Evolutionary conservation across 331 rosid species (phyloP), one percentile per base, ranked within the genome.

Genomic region (Rosa hybrid): DNA sequence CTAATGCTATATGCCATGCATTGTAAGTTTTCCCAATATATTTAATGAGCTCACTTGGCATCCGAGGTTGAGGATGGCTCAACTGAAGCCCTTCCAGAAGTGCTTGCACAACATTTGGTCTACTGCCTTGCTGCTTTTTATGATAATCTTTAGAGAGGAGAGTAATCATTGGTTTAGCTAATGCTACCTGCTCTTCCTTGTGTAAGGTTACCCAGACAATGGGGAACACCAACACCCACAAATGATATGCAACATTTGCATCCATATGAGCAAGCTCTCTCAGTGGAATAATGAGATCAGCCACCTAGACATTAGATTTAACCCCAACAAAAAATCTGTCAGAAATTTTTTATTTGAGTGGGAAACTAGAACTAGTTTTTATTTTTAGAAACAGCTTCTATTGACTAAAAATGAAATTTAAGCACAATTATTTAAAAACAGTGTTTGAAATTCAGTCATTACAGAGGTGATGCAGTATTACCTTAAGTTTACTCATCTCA

Each of bases 101-200:
- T 69, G 99, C 99, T 89, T 96, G 99, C 77, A 96, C 99, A 68
- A 96, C 99, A 85, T 96, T 96, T 69, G 99, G 99, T 82, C 99
- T 89, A 83, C 71, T 87, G 80, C 92, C 92, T 86, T 90, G 94
- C 93, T 96, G 99, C 89, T 87, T 93, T 90, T 90, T 96, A 59
- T 96, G 99, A 81, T 92, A 91, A 82, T 96, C 99, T 85, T 91
- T 91, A 71, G 99, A 96, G 68, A 96, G 87, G 81, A 96, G 99
- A 83, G 84, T 86, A 27, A 93, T 96, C 98, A 96, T 93, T 62
- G 98, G 99, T 86, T 96, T 96, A 67, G 99, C 99, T 75, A 96
- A 92, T 72, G 90, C 71, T 8, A 93, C 92, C 80, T 96, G 99
- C 85, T 96, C 99, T 44, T 96, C 99, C 89, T 96, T 96, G 48